These are phyloP conservation scores for Fusarium algeriense DNA, from an alignment of 2,329 filamentous ascomycete species.

Conservation along the genomic window DNA sequence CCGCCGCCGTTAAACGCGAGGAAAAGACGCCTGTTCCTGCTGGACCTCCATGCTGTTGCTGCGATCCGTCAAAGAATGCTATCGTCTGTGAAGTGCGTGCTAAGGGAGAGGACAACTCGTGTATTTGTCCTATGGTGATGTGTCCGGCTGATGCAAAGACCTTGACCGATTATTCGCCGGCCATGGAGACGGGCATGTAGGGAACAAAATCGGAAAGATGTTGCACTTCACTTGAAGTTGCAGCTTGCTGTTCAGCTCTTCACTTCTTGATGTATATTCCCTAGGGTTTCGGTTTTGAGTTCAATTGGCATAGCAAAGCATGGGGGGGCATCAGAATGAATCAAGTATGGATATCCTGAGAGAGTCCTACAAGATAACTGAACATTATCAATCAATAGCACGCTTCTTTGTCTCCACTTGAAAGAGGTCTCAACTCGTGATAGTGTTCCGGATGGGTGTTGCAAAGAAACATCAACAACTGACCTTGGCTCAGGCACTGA, in stretches of 20 bases:
- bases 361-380: not conserved
- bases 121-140: slow-evolving; percentile 38
- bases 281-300: slow-evolving; percentile 7
- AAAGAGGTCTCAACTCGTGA: not conserved
- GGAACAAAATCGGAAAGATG: not conserved
- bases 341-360: not conserved
- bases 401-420: not conserved
- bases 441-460: not conserved
- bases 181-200: slow-evolving; percentile 23
- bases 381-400: not conserved
- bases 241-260: slow-evolving; percentile 14
- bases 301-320: slow-evolving; percentile 10
- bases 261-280: slow-evolving; percentile 28
- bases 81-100: slow-evolving; percentile 39
- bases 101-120: slow-evolving; percentile 30
- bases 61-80: slow-evolving; percentile 25
- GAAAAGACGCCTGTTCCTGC: slow-evolving; percentile 10
- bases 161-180: slow-evolving; percentile 17
- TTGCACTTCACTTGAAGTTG: slow-evolving; percentile 1
- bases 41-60: slow-evolving; percentile 41
- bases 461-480: not conserved
- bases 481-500: not conserved
- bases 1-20: slow-evolving; percentile 12
- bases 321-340: not conserved
- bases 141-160: slow-evolving; percentile 40